Evolutionary conservation across 2,329 filamentous ascomycete genomes (phyloP), one percentile per base, ranked within the genome.

Genomic region (Orbilia brochopaga): DNA sequence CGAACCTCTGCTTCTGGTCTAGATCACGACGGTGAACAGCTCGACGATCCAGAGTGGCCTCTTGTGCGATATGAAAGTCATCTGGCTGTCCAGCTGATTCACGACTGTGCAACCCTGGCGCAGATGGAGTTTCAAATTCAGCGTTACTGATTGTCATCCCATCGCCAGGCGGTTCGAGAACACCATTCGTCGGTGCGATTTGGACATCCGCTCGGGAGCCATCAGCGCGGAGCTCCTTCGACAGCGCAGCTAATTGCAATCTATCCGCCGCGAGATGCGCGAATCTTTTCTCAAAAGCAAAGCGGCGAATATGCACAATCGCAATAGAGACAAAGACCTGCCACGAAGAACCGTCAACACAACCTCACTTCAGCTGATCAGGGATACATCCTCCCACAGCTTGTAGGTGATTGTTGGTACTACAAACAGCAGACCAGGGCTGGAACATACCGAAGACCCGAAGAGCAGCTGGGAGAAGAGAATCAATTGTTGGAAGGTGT

Each of bases 401-500:
- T 23, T 15, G 21, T 37, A 40, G 46, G 21, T 48, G 40, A 60
- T 46, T 53, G 37, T 59, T 55, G n/a, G 19, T 15, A 15, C 35
- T 15, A 48, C 40, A 32, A 15, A 64, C 13, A 21, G 48, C 5
- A 30, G 40, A 52, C n/a, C 11, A n/a, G 0, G 23, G 37, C 66
- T 32, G 66, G 66, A 53, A 64, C 66, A 55, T 64, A 90, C 85
- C 11, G 85, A 82, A 61, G 86, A 87, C 1, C 89, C 89, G 5
- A 88, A 77, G 51, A 90, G 81, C 72, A 90, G 87, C 46, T 90
- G 80, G 2, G 87, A 67, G 75, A 87, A 89, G 8, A 91, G 81
- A 42, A 89, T 79, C 27, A 85, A 79, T 77, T 91, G 89, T 78
- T 91, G 88, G 76, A 87, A 88, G 0, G 85, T 87, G 42, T 86